Percentiles rank a stretch among this genome's conserved stretches.
phyloP scores from a whole-genome alignment of 108 stramenopile species.

The Nannochloropsis gaditana region DNA sequence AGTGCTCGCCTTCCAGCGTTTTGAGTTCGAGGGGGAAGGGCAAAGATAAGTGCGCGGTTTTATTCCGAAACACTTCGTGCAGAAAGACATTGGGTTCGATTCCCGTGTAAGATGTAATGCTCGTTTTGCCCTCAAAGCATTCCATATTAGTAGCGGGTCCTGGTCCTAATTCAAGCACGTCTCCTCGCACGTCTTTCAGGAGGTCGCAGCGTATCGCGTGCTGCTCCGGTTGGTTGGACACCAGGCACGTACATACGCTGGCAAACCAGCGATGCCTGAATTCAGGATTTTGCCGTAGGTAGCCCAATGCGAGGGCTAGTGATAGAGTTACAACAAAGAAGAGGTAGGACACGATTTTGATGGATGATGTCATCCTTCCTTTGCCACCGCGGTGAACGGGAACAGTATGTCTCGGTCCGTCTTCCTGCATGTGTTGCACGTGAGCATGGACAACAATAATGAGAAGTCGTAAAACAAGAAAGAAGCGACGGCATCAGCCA shows the following conservation, averaged over 20 bases:
- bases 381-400: too few species aligned
- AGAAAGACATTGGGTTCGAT: conserved; percentile 58
- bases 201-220: conserved; percentile 27
- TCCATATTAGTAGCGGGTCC: conserved; percentile 61
- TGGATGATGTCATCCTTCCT: not conserved
- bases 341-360: not conserved
- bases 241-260: not conserved
- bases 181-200: not conserved
- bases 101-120: conserved; percentile 54
- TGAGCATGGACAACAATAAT: too few species aligned
- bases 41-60: conserved; percentile 41
- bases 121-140: conserved; percentile 47
- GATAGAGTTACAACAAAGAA: not conserved
- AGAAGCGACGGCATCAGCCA: too few species aligned
- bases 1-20: conserved; percentile 51
- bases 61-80: conserved; percentile 44
- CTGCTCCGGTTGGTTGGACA: conserved; percentile 1
- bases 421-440: too few species aligned
- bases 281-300: not conserved
- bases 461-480: too few species aligned
- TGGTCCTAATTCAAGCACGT: conserved; percentile 56
- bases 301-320: not conserved
- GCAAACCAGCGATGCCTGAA: conserved; percentile 9
- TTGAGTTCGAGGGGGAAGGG: conserved; percentile 46
- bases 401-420: too few species aligned